phyloP scores from a whole-genome alignment of 192 early-diverging fungal genomes.

The Blastocladiella britannica region DNA sequence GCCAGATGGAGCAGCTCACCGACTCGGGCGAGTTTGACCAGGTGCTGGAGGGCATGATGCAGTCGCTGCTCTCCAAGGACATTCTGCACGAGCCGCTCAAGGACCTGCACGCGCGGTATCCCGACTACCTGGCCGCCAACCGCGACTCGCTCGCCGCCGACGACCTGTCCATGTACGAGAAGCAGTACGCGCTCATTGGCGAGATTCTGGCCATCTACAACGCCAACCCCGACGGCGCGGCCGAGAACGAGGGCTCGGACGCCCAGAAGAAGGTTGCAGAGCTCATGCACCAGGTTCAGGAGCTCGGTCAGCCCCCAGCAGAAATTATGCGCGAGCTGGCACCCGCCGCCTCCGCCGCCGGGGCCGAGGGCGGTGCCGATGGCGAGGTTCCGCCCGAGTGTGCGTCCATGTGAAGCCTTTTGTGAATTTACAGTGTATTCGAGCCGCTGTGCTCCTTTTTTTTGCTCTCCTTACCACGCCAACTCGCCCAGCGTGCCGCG shows the following conservation, averaged over 20 bases:
- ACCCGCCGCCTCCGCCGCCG: too few relatives aligned
- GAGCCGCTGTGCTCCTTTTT: too few relatives aligned
- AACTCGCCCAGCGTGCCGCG: too few relatives aligned
- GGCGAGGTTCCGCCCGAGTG: too few relatives aligned
- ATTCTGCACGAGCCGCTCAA: constrained; percentile 89
- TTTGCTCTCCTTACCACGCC: too few relatives aligned
- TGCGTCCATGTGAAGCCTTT: too few relatives aligned
- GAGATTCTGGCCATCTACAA: constrained; percentile 74
- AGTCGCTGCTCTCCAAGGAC: constrained; percentile 80
- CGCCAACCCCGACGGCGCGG: constrained; percentile 39
- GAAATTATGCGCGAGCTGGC: constrained; percentile 74
- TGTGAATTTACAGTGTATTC: too few relatives aligned
- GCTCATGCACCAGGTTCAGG: constrained; percentile 95
- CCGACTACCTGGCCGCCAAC: constrained; percentile 66
- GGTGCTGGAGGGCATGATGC: constrained; percentile 71
- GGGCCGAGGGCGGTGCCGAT: too few relatives aligned
- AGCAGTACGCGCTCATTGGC: constrained; percentile 54
- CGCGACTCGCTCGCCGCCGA: constrained; percentile 41
- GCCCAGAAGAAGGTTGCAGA: constrained; percentile 63
- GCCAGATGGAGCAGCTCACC: constrained; percentile 59
- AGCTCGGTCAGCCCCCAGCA: constrained; percentile 81
- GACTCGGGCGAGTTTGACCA: constrained; percentile 60
- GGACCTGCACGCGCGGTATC: constrained; percentile 73
- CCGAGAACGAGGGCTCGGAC: constrained; percentile 40
- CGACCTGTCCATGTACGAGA: constrained; percentile 52